These are phyloP conservation scores for Herpetomonas samuelpessoai DNA, from an alignment of 208 protist species.

Conservation along the genomic window DNA sequence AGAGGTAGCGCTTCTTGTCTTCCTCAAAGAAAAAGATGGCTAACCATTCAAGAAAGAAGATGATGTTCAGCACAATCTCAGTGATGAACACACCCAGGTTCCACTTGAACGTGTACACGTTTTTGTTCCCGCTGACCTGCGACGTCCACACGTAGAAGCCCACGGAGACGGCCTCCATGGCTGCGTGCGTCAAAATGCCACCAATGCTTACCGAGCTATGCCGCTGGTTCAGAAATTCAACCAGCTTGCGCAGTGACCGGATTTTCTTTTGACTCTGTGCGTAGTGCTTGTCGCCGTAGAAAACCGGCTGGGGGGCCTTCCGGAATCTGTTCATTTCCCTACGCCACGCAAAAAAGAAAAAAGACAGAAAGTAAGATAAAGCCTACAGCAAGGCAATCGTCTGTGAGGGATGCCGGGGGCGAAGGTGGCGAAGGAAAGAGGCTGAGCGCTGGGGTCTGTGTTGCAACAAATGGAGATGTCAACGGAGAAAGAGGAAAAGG, in stretches of 20 bases:
- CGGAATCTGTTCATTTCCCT: no score
- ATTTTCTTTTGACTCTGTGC: slow-evolving; percentile 21
- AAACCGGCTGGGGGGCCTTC: no score
- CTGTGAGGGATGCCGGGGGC: no score
- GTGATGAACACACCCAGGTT: slow-evolving; percentile 43
- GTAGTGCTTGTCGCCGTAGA: slow-evolving; percentile 44
- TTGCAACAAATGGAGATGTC: no score
- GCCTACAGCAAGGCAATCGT: no score
- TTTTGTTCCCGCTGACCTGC: slow-evolving; percentile 17
- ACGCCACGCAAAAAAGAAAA: no score
- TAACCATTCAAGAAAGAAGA: slow-evolving; percentile 73
- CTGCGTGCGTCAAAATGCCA: slow-evolving; percentile 45
- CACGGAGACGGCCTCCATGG: slow-evolving; percentile 58
- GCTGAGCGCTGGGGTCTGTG: no score
- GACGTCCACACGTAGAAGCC: slow-evolving; percentile 75
- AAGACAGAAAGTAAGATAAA: no score
- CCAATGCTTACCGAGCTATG: slow-evolving; percentile 64
- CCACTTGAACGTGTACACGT: slow-evolving; percentile 49
- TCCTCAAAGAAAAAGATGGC: slow-evolving; percentile 59
- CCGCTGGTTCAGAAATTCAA: slow-evolving; percentile 62
- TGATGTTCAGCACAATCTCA: slow-evolving; percentile 67
- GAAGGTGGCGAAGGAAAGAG: no score
- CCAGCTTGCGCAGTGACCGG: slow-evolving; percentile 51
- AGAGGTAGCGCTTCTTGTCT: slow-evolving; percentile 56
- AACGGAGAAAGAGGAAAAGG: no score